Percentiles rank a stretch among this genome's conserved stretches.
phyloP scores from a whole-genome alignment of 805 yeast species.

The Candida chauliodis region DNA sequence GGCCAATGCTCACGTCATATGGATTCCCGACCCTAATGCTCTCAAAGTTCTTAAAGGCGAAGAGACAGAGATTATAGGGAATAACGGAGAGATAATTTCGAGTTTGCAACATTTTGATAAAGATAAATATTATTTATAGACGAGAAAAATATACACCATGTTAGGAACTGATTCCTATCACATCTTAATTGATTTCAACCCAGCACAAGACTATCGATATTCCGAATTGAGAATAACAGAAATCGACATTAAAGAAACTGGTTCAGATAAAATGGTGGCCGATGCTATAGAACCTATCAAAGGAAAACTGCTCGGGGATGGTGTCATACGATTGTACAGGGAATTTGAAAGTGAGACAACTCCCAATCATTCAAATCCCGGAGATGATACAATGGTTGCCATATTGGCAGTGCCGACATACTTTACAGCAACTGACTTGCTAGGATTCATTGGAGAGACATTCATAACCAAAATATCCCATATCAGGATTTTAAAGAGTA shows the following conservation, averaged over 20 bases:
- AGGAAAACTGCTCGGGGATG: slow-evolving; percentile 68
- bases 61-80: slow-evolving; percentile 47
- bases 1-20: slow-evolving; percentile 82
- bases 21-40: slow-evolving; percentile 93
- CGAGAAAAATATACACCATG: slow-evolving; percentile 17
- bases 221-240: slow-evolving; percentile 27
- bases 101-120: slow-evolving; percentile 46
- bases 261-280: slow-evolving; percentile 10
- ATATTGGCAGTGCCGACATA: slow-evolving; percentile 86
- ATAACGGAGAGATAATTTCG: slow-evolving; percentile 53
- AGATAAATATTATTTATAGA: slow-evolving; percentile 15
- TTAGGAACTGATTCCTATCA: slow-evolving; percentile 42
- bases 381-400: slow-evolving; percentile 67
- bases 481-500: slow-evolving; percentile 66
- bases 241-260: slow-evolving; percentile 19
- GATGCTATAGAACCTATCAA: slow-evolving; percentile 43
- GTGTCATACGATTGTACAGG: slow-evolving; percentile 65
- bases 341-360: slow-evolving; percentile 38
- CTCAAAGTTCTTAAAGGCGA: slow-evolving; percentile 48
- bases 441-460: slow-evolving; percentile 74
- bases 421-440: slow-evolving; percentile 76
- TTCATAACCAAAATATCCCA: slow-evolving; percentile 58
- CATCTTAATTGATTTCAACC: slow-evolving; percentile 16
- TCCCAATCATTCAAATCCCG: slow-evolving; percentile 16
- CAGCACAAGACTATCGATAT: slow-evolving; percentile 26